These are phyloP conservation scores for Sextonia rubra DNA, from an alignment of 164 flowering plant genomes.

Conservation along the genomic window DNA sequence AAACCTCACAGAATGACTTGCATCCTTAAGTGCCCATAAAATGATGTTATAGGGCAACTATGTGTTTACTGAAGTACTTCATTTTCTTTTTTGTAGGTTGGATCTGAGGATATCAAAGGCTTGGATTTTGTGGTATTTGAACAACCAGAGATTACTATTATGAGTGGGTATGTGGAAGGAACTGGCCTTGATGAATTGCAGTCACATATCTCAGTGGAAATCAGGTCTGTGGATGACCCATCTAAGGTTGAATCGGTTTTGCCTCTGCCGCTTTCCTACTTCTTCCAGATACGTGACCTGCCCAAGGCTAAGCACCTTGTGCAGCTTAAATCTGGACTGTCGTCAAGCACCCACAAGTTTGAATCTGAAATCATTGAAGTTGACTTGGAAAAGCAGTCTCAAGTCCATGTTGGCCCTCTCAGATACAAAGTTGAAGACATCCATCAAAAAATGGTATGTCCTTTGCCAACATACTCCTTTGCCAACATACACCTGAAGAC, in stretches of 20 bases:
- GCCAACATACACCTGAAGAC: not conserved
- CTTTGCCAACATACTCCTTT: not conserved
- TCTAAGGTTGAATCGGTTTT: constrained; percentile 59
- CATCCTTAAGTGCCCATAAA: not conserved
- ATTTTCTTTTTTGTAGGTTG: constrained; percentile 45
- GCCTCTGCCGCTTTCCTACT: constrained; percentile 81
- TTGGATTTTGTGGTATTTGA: constrained; percentile 88
- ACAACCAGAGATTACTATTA: constrained; percentile 74
- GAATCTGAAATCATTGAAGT: constrained; percentile 80
- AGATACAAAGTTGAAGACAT: constrained; percentile 60
- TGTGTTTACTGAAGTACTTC: not conserved
- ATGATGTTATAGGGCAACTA: not conserved
- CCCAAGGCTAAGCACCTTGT: constrained; percentile 70
- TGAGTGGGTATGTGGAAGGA: constrained; percentile 90
- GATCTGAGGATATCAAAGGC: constrained; percentile 62
- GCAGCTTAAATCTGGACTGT: constrained; percentile 57
- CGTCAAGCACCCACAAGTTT: constrained; percentile 54
- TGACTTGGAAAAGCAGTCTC: constrained; percentile 67
- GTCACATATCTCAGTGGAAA: constrained; percentile 69
- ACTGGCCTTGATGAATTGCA: constrained; percentile 43
- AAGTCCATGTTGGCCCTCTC: constrained; percentile 80
- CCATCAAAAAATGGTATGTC: constrained; percentile 68
- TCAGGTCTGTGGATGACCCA: constrained; percentile 70
- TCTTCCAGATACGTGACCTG: constrained; percentile 78
- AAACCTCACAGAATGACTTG: no score